Evolutionary conservation across 1,284 basidiomycete species (phyloP), one percentile per base, ranked within the genome.

Genomic region (Phylloboletellus chloephorus): DNA sequence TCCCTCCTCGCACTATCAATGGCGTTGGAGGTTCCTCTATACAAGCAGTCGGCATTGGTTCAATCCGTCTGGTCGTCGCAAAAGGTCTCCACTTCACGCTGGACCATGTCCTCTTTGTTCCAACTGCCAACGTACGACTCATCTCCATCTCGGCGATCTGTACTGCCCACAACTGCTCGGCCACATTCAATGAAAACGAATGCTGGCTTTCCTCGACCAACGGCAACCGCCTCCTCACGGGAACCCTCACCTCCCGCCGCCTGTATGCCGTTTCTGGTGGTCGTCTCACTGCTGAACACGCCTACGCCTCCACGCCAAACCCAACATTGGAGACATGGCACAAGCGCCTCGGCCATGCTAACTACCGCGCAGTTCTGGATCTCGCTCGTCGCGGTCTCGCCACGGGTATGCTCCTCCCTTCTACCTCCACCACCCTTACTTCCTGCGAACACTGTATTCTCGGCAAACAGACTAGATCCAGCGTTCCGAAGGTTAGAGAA

Each of bases 11-110:
- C 3, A 28, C 43, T 1, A 52, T 69, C 3, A 44, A 50, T 20
- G 64, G 65, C 0, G 48, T 67, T 5, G 58, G 60, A 3, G 57
- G 65, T 0, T 61, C 63, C 0, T 42, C 47, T 4, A 61, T 67
- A 26, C 47, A 46, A 12, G 62, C 63, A 0, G 37, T 55, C 6
- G 61, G 60, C 0, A 46, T 63, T 3, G 66, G 67, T 0, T 46
- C 46, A 7, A 54, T 69, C n/a, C 38, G 48, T 2, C 52, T 67
- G 1, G 22, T 26, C 6, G 33, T 63, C 10, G 50, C 49, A 2
- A 37, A 41, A 8, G 53, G 57, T 2, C 31, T 41, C 24, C 38
- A 36, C n/a, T n/a, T 63, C 2, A 48, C 42, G 0, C 51, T 60
- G 7, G 28, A 50, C 7, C 45, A 59, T 36, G 49, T 52, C 0